These are phyloP conservation scores for Amphirosellinia nigrospora DNA, from an alignment of 495 filamentous ascomycete species.

Conservation along the genomic window DNA sequence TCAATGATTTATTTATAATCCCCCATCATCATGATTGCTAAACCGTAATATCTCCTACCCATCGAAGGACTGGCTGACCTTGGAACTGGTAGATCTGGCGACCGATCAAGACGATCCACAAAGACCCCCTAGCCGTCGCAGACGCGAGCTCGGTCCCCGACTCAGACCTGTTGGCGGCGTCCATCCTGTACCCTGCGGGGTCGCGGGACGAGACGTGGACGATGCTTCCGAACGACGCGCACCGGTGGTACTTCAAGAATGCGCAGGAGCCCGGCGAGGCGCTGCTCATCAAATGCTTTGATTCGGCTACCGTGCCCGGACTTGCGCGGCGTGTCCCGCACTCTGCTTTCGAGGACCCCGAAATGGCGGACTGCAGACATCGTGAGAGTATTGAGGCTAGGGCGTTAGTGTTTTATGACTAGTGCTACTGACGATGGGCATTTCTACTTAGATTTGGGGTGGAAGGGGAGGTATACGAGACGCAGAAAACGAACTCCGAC, in stretches of 20 bases:
- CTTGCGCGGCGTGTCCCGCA: constrained; percentile 67
- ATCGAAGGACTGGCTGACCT: constrained; percentile 1
- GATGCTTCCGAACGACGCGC: constrained; percentile 60
- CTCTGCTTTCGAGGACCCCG: constrained; percentile 63
- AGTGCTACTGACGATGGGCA: background rate
- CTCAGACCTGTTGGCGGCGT: constrained; percentile 68
- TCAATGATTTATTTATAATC: background rate
- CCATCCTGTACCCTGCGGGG: constrained; percentile 69
- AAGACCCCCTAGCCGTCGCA: constrained; percentile 66
- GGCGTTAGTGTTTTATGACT: constrained; percentile 58
- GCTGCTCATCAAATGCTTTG: constrained; percentile 71
- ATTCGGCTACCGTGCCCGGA: constrained; percentile 62
- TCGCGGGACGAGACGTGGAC: constrained; percentile 74
- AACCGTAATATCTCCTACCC: background rate
- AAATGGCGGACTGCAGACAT: constrained; percentile 60
- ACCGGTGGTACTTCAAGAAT: constrained; percentile 78
- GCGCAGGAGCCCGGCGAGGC: constrained; percentile 64
- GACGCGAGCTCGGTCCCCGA: constrained; percentile 64
- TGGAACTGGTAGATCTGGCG: constrained; percentile 59
- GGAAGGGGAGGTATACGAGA: no score
- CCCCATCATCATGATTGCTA: background rate
- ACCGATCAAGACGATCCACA: constrained; percentile 65
- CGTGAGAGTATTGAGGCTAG: constrained; percentile 72
- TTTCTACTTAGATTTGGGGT: background rate
- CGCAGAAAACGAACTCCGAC: background rate